Evolutionary conservation across 2,329 filamentous ascomycete species (phyloP), one percentile per base, ranked within the genome.

Genomic region (Penicillium fuscoglaucum): DNA sequence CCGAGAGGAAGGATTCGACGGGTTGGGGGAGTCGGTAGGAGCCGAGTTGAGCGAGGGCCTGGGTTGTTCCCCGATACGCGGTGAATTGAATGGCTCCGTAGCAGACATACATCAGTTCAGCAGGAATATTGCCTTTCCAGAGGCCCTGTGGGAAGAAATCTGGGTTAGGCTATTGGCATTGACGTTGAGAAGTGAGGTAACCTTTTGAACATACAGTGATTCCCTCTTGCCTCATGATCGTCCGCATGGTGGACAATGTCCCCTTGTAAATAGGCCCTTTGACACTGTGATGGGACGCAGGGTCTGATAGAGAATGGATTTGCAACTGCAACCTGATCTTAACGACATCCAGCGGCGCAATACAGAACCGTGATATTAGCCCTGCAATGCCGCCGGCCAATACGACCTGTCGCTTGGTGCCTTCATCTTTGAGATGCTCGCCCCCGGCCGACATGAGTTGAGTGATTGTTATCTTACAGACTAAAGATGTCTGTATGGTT

Each of bases 281-380:
- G 58, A 81, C 68, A 63, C 76, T 69, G 52, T 78, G 78, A 62
- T 85, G 81, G 46, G 86, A 83, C 10, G 87, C 76, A 2, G 91
- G 89, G 70, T 93, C 89, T 67, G 88, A 89, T 60, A 90, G 84
- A 49, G 91, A 92, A 78, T 96, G 90, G 45, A 90, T 86, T 76
- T 98, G 95, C 19, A 99, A 87, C 75, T 99, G 95, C 46, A 98
- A 87, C 47, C 95, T 90, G 78, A 99, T 99, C 81, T 99, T 98
- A 78, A 98, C 87, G 62, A 99, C 95, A 76, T 99, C 95, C 66
- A 99, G 89, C 53, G 95, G 95, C 19, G 95, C 91, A 72, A 98
- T 89, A 71, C 95, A 86, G 81, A 99, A 98, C 89, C 93, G 89
- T 55, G 95, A 95, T 63, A 98, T 87, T 65, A 98, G 84, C 58